Evolutionary conservation across 2,329 filamentous ascomycete species (phyloP).

Genomic region (Claviceps spartinae): DNA sequence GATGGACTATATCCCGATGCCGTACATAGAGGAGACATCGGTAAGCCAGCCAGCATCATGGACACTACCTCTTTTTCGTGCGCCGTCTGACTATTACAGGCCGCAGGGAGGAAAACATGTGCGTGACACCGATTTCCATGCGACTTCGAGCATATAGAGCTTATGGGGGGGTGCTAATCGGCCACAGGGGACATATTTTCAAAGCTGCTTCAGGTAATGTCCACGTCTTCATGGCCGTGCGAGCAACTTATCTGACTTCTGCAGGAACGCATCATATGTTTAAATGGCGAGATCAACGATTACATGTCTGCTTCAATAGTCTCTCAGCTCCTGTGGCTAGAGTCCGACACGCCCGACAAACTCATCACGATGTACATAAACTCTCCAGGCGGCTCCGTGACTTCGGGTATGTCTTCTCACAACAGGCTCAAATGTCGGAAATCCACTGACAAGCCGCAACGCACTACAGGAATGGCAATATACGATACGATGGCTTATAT

Average conservation of each 20-base stretch:
- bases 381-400: conserved; percentile 85
- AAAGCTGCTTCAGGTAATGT: conserved; percentile 54
- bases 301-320: conserved; percentile 86
- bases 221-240: background rate
- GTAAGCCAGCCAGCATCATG: conserved; percentile 13
- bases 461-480: conserved; percentile 53
- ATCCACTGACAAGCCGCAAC: conserved; percentile 1
- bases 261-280: conserved; percentile 82
- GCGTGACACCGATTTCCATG: conserved; percentile 16
- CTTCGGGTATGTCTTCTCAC: conserved; percentile 34
- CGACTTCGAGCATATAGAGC: background rate
- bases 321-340: conserved; percentile 91
- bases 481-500: conserved; percentile 99
- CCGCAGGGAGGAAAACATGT: conserved; percentile 69
- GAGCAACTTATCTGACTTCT: conserved; percentile 7
- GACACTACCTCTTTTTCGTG: background rate
- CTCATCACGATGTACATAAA: conserved; percentile 98
- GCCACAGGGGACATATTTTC: conserved; percentile 68
- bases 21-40: conserved; percentile 39
- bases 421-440: background rate
- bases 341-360: conserved; percentile 89
- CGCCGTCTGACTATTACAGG: conserved; percentile 33
- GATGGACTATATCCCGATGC: conserved; percentile 37
- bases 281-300: conserved; percentile 87
- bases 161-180: conserved; percentile 8